Evolutionary conservation across 2,329 filamentous ascomycete species (phyloP), one percentile per base, ranked within the genome.

Genomic region (Didymella keratinophila): DNA sequence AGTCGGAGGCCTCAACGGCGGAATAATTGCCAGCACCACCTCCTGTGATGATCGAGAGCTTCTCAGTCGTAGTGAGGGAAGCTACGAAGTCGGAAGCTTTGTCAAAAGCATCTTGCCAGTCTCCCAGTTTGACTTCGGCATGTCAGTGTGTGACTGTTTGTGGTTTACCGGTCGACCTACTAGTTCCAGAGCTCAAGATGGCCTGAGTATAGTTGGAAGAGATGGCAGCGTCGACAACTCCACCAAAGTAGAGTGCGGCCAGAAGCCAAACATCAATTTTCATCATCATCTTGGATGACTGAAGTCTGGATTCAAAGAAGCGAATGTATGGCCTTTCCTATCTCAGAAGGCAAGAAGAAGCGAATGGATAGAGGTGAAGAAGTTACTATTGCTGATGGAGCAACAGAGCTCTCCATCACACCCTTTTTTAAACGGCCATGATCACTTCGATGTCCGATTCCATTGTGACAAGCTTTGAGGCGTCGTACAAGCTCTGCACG

Each of bases 1-100:
- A 58, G 32, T 63, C 61, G 20, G 55, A 53, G n/a, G 32, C 45
- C 16, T 45, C n/a, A 8, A 58, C 20, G 20, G 53, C 57, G 16
- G 61, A 49, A 14, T 58, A 61, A 20, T 58, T 60, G 18, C 54
- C 44, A 20, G 54, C 58, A 28, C 47, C 52, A 20, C 52, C 43
- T 65, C 72, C 42, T 62, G 71, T 52, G 67, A 73, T 34, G 23
- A 71, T 67, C 62, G 74, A 78, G 14, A 78, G 66, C 53, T 80
- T 80, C 36, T 80, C 78, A 20, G 74, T 70, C 6, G 72, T 61
- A 1, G 73, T 76, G 23, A 80, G 64, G 23, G 73, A 64, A 2
- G 68, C 68, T n/a, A 78, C 73, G 18, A 80, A 72, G 2, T 62
- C 63, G 36, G 70, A 70, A 3, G 78, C 78, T 57, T 77, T 74